Percentiles rank a stretch among this genome's conserved stretches.
Conservation (phyloP, 352 stramenopile species). For the Phytopythium ostracodes region DNA sequence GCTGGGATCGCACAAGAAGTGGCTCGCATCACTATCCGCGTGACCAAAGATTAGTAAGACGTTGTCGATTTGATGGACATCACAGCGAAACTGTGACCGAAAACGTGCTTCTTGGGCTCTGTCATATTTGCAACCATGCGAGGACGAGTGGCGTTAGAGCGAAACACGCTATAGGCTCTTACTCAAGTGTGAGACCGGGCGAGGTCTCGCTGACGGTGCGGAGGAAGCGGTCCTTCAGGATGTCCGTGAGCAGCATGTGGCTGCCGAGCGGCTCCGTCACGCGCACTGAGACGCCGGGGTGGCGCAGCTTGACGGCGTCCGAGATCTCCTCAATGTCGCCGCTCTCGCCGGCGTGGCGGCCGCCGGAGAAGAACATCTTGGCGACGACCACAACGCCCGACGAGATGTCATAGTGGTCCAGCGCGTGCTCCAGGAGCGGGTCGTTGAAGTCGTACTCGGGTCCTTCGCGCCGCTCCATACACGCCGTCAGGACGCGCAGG, state of each 20-base stretch:
- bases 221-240: slow-evolving; percentile 65
- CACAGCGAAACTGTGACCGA: neutral
- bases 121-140: neutral
- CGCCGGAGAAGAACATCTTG: slow-evolving; percentile 76
- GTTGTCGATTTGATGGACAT: neutral
- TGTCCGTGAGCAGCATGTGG: slow-evolving; percentile 55
- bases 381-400: slow-evolving; percentile 62
- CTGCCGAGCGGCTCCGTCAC: slow-evolving; percentile 64
- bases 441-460: slow-evolving; percentile 80
- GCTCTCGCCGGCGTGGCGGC: slow-evolving; percentile 63
- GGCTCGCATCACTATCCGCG: slow-evolving; percentile 41
- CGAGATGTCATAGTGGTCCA: slow-evolving; percentile 59
- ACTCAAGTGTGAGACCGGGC: slow-evolving; percentile 22
- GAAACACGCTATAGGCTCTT: neutral
- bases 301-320: slow-evolving; percentile 25
- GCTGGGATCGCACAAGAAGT: slow-evolving; percentile 49
- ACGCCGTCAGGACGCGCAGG: slow-evolving; percentile 45
- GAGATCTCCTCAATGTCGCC: slow-evolving; percentile 81
- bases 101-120: neutral
- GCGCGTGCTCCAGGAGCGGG: slow-evolving; percentile 56
- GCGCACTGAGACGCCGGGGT: slow-evolving; percentile 48
- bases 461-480: slow-evolving; percentile 77
- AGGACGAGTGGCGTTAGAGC: too few relatives aligned
- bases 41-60: slow-evolving; percentile 12
- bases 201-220: slow-evolving; percentile 18